phyloP scores from a whole-genome alignment of 768 basidiomycete genomes.

The Kwoniella sp. region DNA sequence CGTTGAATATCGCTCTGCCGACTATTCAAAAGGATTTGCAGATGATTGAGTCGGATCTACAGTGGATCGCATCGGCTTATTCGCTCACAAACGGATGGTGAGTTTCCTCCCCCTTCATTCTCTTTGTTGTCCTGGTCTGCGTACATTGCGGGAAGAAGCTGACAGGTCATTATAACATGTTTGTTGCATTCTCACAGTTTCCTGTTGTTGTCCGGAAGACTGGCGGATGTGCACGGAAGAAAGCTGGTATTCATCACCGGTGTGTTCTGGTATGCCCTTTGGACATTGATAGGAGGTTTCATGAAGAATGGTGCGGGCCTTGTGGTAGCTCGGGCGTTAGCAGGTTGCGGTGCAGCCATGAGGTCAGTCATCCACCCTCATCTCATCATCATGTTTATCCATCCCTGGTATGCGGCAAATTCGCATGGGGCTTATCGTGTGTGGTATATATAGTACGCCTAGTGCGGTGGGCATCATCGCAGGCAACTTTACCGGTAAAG shows the following conservation, averaged over 20 bases:
- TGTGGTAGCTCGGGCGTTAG: conserved; percentile 72
- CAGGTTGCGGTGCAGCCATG: conserved; percentile 79
- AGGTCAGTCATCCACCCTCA: conserved; percentile 56
- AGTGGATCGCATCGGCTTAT: conserved; percentile 56
- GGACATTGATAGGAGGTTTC: conserved; percentile 60
- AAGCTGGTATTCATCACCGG: conserved; percentile 59
- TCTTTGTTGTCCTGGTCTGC: too few species aligned
- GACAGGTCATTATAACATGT: neutral
- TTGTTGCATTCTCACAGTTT: conserved; percentile 14
- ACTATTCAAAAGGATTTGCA: conserved; percentile 52
- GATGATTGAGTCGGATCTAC: conserved; percentile 46
- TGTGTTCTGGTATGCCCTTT: conserved; percentile 62
- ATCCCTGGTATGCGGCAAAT: too few species aligned
- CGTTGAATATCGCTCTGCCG: conserved; percentile 49
- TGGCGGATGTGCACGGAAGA: conserved; percentile 63
- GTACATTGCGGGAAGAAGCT: too few species aligned
- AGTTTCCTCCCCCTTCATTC: neutral
- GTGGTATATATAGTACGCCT: conserved; percentile 32
- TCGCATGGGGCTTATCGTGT: neutral
- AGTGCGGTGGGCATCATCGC: conserved; percentile 73
- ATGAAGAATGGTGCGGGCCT: conserved; percentile 63
- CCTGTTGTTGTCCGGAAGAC: conserved; percentile 39
- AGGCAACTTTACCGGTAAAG: conserved; percentile 70
- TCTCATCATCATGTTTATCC: too few species aligned
- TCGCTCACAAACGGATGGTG: conserved; percentile 40